Percentiles rank a stretch among this genome's conserved stretches.
Evolutionary conservation across 805 yeast genomes (phyloP).

Genomic region (Candida palmyrensis): DNA sequence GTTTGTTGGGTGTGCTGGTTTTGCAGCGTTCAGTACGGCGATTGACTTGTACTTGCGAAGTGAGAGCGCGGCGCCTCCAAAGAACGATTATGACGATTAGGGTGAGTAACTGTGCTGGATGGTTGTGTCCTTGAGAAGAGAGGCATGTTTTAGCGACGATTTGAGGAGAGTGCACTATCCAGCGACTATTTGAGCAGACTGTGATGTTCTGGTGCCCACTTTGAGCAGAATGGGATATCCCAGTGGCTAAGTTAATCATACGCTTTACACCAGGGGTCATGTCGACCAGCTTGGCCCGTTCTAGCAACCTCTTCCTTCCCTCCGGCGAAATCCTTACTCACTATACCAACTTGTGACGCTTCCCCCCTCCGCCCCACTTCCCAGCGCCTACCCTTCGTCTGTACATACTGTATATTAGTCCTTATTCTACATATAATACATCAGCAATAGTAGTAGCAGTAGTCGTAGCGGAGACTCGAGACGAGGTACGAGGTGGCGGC

Average conservation of each 20-base stretch:
- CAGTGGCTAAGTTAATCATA: too few relatives aligned
- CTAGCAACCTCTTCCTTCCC: background rate
- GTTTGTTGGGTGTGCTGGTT: slow-evolving; percentile 90
- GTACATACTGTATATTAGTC: slow-evolving; percentile 2
- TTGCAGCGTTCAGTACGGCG: slow-evolving; percentile 91
- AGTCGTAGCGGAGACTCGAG: slow-evolving; percentile 30
- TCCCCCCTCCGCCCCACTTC: too few relatives aligned
- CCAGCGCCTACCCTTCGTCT: too few relatives aligned
- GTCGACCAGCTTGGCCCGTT: background rate
- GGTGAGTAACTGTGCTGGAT: background rate
- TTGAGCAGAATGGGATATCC: too few relatives aligned
- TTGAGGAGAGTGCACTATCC: background rate
- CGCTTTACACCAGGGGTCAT: too few relatives aligned
- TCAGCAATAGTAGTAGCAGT: slow-evolving; percentile 37
- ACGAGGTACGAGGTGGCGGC: slow-evolving; percentile 19
- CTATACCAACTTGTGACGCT: too few relatives aligned
- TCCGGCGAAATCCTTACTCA: too few relatives aligned
- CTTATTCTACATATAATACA: background rate
- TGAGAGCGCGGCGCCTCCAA: slow-evolving; percentile 80
- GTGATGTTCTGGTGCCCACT: too few relatives aligned
- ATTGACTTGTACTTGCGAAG: slow-evolving; percentile 82
- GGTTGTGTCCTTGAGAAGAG: background rate
- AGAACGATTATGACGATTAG: slow-evolving; percentile 72
- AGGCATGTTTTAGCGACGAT: too few relatives aligned
- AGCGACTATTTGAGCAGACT: background rate